Percentiles rank a stretch among this genome's conserved stretches.
phyloP scores from a whole-genome alignment of 768 basidiomycete genomes.

The Podaxis rugospora region DNA sequence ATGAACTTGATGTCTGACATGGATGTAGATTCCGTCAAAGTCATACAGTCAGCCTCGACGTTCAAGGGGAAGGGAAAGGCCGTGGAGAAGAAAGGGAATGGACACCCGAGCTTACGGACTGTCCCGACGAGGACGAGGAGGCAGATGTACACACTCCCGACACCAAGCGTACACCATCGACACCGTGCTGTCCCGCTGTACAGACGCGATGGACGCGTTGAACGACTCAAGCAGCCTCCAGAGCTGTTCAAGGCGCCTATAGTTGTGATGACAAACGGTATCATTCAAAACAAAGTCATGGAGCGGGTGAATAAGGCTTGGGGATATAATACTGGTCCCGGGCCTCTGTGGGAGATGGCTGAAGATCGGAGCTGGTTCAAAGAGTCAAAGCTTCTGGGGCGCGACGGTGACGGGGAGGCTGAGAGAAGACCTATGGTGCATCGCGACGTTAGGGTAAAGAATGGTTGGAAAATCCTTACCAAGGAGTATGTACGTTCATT shows the following conservation, averaged over 20 bases:
- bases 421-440: too few relatives aligned
- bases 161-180: conserved; percentile 66
- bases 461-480: too few relatives aligned
- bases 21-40: conserved; percentile 17
- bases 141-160: conserved; percentile 56
- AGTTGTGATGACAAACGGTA: too few relatives aligned
- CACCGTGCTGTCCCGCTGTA: conserved; percentile 66
- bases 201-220: conserved; percentile 45
- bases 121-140: conserved; percentile 28
- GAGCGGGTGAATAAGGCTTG: too few relatives aligned
- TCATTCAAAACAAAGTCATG: too few relatives aligned
- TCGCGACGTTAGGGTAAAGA: too few relatives aligned
- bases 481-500: too few relatives aligned
- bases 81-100: conserved; percentile 16
- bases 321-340: too few relatives aligned
- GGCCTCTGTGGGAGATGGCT: too few relatives aligned
- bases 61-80: conserved; percentile 26
- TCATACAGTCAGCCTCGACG: conserved; percentile 15
- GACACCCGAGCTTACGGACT: conserved; percentile 6
- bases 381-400: too few relatives aligned
- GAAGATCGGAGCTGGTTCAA: too few relatives aligned
- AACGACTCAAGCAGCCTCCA: conserved; percentile 53
- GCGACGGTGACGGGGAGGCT: too few relatives aligned
- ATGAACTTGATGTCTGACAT: conserved; percentile 11
- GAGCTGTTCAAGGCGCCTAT: conserved; percentile 33